Evolutionary conservation across 2,329 filamentous ascomycete species (phyloP), one percentile per base, ranked within the genome.

Genomic region (Pseudogymnoascus sp.): DNA sequence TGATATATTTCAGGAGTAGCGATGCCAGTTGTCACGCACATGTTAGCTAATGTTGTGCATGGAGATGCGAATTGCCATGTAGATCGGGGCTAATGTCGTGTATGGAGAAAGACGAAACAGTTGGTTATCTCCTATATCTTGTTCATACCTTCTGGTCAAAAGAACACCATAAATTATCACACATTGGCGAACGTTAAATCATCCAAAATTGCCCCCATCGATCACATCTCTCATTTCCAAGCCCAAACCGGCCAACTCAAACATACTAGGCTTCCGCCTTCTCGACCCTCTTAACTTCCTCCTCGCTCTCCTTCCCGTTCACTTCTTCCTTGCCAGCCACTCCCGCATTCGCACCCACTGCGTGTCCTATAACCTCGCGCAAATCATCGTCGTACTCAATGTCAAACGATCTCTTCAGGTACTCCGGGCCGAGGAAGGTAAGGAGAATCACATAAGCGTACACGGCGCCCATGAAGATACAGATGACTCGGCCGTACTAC

Each of bases 391-490:
- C 79, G 62, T 80, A 72, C 55, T 74, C 73, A 5, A 79, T 78
- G 63, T 79, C 77, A 65, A 82, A 77, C 55, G 76, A 73, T 4
- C 75, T 71, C n/a, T 75, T 76, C 30, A 79, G 65, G 55, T 75
- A 74, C 70, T 82, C 80, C 0, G 80, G 80, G 1, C 80, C 88
- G 2, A 90, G 45, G 8, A 90, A 73, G 0, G 86, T 87, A 62
- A 91, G 71, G 5, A 84, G 1, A 38, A 86, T 79, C n/a, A 83
- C 78, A 64, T 84, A 86, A 25, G 71, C 80, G 68, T 83, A 96
- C 1, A 95, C 91, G 67, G 88, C 91, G 0, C 82, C 92, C 89
- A 96, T 92, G 75, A 96, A 96, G 70, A 95, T 94, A 71, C 87
- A 91, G 66, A 96, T 93, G 8, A 95, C 91, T 68, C 87, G 87